Evolutionary conservation across 2,329 filamentous ascomycete genomes (phyloP), one percentile per base, ranked within the genome.

Genomic region (Pestalotiopsis sp.): DNA sequence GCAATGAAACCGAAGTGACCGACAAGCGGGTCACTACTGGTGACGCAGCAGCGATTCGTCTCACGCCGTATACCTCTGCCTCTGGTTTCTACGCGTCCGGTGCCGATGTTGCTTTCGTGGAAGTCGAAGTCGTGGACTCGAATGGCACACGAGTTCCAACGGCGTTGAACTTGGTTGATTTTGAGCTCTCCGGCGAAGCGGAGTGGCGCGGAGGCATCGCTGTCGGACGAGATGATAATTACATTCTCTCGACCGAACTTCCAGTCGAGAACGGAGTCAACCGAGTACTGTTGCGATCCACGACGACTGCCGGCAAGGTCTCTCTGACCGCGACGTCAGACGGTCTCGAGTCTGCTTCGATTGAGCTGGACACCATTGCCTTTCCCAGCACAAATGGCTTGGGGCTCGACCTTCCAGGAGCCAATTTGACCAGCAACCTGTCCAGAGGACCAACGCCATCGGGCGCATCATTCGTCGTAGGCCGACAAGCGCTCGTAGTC

Each of bases 21-120:
- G 65, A 66, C 49, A 66, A 57, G 56, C 39, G 56, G 9, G 56
- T 45, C 7, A 66, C 65, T 27, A 38, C 65, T 2, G 65, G 65
- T 4, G 65, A 66, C 27, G 36, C 65, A 45, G 65, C 65, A 6
- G 25, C 27, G 6, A 61, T 66, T 61, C 65, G 52, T 57, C 52
- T 66, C n/a, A 66, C 52, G 4, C 6, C 52, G 7, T 13, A 65
- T 20, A 65, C 39, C 1, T 65, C 62, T 6, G 9, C 39, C 11
- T 38, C 36, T 2, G 62, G 62, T 2, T 49, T 65, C 4, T 36
- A 49, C 17, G 57, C 57, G 3, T 59, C 57, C 1, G 57, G 57
- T 1, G 57, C 57, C 12, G 57, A 59, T 17, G n/a, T 65, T 9
- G 62, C 62, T 23, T 39, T 65, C 2, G 17, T 65, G 5, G 39